Evolutionary conservation across 1,139 yeast species (phyloP), one percentile per base, ranked within the genome.

Genomic region (Yamadazyma kanchanaburiensis): DNA sequence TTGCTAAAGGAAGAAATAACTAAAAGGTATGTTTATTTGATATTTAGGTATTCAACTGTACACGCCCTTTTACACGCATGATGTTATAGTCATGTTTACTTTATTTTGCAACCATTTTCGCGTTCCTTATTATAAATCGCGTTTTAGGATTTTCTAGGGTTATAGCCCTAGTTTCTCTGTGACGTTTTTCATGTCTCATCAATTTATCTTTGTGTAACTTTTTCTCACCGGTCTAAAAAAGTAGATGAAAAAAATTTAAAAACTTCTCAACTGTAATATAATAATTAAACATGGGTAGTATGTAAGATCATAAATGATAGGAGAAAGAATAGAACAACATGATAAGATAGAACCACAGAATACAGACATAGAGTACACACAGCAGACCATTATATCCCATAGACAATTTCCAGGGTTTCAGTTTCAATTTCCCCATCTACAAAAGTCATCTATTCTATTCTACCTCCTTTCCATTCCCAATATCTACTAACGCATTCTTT

Each of bases 201-300:
- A n/a, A n/a, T n/a, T n/a, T n/a, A n/a, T n/a, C n/a, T n/a, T n/a
- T n/a, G n/a, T n/a, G n/a, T n/a, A n/a, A n/a, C n/a, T n/a, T n/a
- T n/a, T n/a, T n/a, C n/a, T n/a, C n/a, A n/a, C n/a, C n/a, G n/a
- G n/a, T n/a, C n/a, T n/a, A n/a, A n/a, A 34, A 34, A 32, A 34
- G 24, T 25, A 22, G 28, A 19, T 26, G 33, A 32, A 31, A 35
- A 35, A 23, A 24, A 19, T 30, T 30, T 33, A 35, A 35, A 35
- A 28, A 31, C 25, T 29, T 44, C 34, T 28, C 26, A 33, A 34
- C 32, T 32, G 31, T 28, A 30, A 27, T 31, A 30, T 16, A 26
- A 34, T 33, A 31, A 64, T 63, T 61, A 70, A 75, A 61, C 67
- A 76, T 77, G 83, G 70, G 80, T 72, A 77, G 81, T 76, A 76